These are phyloP conservation scores for Ceratobasidium sp. DNA, from an alignment of 1,284 basidiomycete genomes.

Conservation along the genomic window DNA sequence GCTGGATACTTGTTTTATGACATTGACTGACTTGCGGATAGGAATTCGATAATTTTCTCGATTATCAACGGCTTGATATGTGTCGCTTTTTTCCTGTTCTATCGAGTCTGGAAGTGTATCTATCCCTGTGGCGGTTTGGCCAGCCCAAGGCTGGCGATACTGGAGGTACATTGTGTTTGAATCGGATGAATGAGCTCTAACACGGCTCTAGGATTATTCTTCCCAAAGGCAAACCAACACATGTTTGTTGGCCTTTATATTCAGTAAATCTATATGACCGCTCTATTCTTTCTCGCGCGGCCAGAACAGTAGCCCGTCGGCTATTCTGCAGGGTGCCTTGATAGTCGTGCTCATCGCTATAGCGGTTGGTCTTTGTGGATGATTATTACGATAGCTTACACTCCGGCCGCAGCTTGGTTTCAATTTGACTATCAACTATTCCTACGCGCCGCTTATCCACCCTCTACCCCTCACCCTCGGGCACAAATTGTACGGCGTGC, in stretches of 20 bases:
- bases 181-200: slow-evolving; percentile 57
- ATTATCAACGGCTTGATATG: slow-evolving; percentile 87
- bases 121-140: slow-evolving; percentile 86
- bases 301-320: slow-evolving; percentile 64
- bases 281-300: slow-evolving; percentile 90
- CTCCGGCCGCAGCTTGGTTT: slow-evolving; percentile 30
- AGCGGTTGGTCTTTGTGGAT: slow-evolving; percentile 69
- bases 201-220: slow-evolving; percentile 84
- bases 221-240: slow-evolving; percentile 94
- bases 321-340: slow-evolving; percentile 80
- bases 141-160: slow-evolving; percentile 83
- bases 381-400: slow-evolving; percentile 53
- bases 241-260: slow-evolving; percentile 93
- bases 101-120: slow-evolving; percentile 86
- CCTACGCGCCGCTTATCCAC: slow-evolving; percentile 57
- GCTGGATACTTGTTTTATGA: neutral
- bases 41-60: slow-evolving; percentile 93
- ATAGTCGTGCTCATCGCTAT: slow-evolving; percentile 87
- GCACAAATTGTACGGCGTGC: slow-evolving; percentile 67
- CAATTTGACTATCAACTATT: slow-evolving; percentile 70
- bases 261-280: slow-evolving; percentile 83
- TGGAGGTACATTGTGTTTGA: slow-evolving; percentile 62
- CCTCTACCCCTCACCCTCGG: slow-evolving; percentile 83
- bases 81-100: slow-evolving; percentile 63
- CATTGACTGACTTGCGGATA: slow-evolving; percentile 55